Percentiles rank a stretch among this genome's conserved stretches.
Evolutionary conservation across 192 early-diverging fungal species (phyloP).

Genomic region (Nowakowskiella sp.): DNA sequence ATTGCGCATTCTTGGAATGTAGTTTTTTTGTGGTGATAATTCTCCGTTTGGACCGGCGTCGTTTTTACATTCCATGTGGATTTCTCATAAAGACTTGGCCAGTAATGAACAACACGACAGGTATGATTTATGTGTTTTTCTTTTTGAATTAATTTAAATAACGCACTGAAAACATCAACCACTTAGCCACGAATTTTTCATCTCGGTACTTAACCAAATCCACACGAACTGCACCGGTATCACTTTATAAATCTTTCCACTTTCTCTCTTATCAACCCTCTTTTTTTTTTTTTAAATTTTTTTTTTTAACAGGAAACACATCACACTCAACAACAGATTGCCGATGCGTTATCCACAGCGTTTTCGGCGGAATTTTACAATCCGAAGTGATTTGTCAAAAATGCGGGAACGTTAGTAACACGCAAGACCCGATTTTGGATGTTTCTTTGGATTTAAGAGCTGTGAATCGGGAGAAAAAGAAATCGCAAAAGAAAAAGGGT

Average conservation of each 20-base stretch:
- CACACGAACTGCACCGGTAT: conserved; percentile 47
- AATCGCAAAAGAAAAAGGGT: conserved; percentile 15
- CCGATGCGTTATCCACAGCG: conserved; percentile 79
- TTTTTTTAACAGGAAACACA: conserved; percentile 14
- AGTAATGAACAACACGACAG: conserved; percentile 87
- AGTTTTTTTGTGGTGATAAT: conserved; percentile 62
- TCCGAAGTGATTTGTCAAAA: conserved; percentile 79
- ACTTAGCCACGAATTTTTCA: conserved; percentile 96
- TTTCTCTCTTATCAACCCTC: background rate
- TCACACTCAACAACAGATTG: conserved; percentile 39
- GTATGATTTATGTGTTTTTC: background rate
- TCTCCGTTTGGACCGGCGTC: conserved; percentile 72
- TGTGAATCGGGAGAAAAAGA: conserved; percentile 20
- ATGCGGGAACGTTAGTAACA: conserved; percentile 70
- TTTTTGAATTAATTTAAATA: background rate
- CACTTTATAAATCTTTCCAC: background rate
- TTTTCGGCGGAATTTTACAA: conserved; percentile 83
- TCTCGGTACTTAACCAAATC: conserved; percentile 77
- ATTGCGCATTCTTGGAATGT: background rate
- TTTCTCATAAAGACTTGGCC: conserved; percentile 74
- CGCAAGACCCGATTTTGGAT: conserved; percentile 85
- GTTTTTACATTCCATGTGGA: conserved; percentile 87
- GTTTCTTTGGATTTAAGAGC: conserved; percentile 76
- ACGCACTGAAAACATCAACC: too few species aligned
- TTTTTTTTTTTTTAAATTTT: conserved; percentile 12